These are phyloP conservation scores for Neodidymelliopsis sp. DNA, from an alignment of 2,329 filamentous ascomycete genomes.

Conservation along the genomic window DNA sequence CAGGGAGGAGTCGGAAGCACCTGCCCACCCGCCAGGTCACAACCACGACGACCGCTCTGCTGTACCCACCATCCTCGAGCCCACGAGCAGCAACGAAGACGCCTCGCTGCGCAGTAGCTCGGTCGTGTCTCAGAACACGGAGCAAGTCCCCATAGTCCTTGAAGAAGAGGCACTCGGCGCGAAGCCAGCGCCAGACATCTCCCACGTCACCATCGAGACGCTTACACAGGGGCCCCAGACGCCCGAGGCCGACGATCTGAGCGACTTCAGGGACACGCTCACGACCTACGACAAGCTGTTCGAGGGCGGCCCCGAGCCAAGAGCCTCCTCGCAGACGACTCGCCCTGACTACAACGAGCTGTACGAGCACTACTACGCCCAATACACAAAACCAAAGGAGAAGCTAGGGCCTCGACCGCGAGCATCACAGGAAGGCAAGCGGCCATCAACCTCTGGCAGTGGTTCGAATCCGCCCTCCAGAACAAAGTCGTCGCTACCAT, in stretches of 20 bases:
- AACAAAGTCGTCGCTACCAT: slow-evolving; percentile 80
- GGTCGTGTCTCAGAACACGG: slow-evolving; percentile 20
- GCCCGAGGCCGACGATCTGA: slow-evolving; percentile 28
- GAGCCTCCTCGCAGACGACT: slow-evolving; percentile 52
- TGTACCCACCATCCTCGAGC: slow-evolving; percentile 37
- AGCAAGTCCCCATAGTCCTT: slow-evolving; percentile 23
- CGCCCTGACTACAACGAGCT: slow-evolving; percentile 51
- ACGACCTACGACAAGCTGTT: slow-evolving; percentile 46
- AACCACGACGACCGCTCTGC: slow-evolving; percentile 32
- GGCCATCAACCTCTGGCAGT: slow-evolving; percentile 65
- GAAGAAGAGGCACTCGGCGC: slow-evolving; percentile 21
- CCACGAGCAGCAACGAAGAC: slow-evolving; percentile 18
- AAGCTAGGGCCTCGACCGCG: slow-evolving; percentile 89
- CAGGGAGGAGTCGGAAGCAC: slow-evolving; percentile 87
- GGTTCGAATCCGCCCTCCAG: slow-evolving; percentile 58
- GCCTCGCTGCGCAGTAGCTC: slow-evolving; percentile 16
- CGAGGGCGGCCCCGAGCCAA: slow-evolving; percentile 52
- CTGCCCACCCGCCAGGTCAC: slow-evolving; percentile 49
- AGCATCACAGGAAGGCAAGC: slow-evolving; percentile 73
- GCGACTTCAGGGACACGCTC: slow-evolving; percentile 36
- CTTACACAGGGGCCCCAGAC: slow-evolving; percentile 30
- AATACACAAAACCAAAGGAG: slow-evolving; percentile 77
- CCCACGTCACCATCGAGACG: slow-evolving; percentile 34
- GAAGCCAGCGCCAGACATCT: slow-evolving; percentile 25
- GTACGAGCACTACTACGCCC: slow-evolving; percentile 57